Evolutionary conservation across 73 alveolate genomes (phyloP).

Genomic region (Paramecium pentaurelia): DNA sequence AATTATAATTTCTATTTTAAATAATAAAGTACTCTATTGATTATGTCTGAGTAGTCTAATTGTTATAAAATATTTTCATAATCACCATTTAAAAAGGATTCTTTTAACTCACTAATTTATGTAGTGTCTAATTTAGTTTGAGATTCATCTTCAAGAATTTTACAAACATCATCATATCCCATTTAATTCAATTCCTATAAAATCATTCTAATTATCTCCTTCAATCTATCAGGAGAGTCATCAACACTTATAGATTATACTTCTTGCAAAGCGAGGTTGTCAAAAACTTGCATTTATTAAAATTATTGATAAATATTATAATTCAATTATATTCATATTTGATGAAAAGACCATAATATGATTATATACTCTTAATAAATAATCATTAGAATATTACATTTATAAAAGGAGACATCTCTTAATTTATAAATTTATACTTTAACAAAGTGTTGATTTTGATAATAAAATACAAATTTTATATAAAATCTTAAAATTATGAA

Average conservation of each 20-base stretch:
- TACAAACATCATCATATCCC: constrained; percentile 7
- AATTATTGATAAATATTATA: neutral
- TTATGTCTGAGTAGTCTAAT: neutral
- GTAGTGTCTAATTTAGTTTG: neutral
- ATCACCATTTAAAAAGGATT: constrained; percentile 12
- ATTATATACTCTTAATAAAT: too few relatives aligned
- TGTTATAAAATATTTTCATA: neutral
- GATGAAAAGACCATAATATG: too few relatives aligned
- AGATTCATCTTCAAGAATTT: neutral
- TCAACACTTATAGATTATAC: neutral
- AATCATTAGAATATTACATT: too few relatives aligned
- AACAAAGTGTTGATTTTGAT: too few relatives aligned
- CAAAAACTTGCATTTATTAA: neutral
- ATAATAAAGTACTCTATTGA: neutral
- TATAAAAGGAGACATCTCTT: too few relatives aligned
- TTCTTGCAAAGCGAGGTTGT: neutral
- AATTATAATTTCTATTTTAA: constrained; percentile 6
- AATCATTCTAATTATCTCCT: neutral
- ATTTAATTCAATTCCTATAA: neutral
- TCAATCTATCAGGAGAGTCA: neutral
- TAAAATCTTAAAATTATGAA: too few relatives aligned
- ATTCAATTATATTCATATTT: neutral
- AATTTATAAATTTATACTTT: too few relatives aligned
- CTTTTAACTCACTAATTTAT: neutral
- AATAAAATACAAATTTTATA: too few relatives aligned